A percentile compares a stretch with the other conserved stretches of the same genome.
Conservation (phyloP, 306 rosid genomes). For the Alnus glutinosa region DNA sequence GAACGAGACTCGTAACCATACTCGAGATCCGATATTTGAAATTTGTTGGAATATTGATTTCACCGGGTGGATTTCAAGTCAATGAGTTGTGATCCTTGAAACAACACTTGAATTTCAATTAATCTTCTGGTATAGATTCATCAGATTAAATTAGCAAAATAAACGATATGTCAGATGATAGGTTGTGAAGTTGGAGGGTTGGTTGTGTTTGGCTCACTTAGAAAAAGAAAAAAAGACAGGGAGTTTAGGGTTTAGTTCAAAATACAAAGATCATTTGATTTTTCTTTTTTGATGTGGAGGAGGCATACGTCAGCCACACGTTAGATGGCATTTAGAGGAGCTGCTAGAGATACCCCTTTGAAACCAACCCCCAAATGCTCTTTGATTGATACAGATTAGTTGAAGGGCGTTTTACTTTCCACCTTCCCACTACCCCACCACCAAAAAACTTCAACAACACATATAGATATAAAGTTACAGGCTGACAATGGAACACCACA, state of each 20-base stretch:
- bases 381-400: constrained; percentile 48
- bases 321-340: constrained; percentile 40
- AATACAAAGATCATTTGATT: neutral
- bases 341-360: constrained; percentile 34
- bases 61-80: neutral
- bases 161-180: neutral
- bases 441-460: neutral
- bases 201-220: neutral
- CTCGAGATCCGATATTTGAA: neutral
- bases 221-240: too few relatives aligned
- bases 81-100: neutral
- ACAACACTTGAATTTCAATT: neutral
- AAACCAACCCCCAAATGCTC: constrained; percentile 21
- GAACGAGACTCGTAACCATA: too few relatives aligned
- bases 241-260: neutral
- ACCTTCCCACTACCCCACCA: constrained; percentile 34
- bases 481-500: neutral
- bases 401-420: constrained; percentile 68
- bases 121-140: neutral
- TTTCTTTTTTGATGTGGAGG: neutral
- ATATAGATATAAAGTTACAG: neutral
- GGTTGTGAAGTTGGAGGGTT: neutral
- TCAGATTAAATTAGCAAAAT: neutral
- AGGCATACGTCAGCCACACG: constrained; percentile 31
- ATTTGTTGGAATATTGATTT: neutral